Evolutionary conservation across 2,329 filamentous ascomycete genomes (phyloP).

Genomic region (Celoporthe dispersa): DNA sequence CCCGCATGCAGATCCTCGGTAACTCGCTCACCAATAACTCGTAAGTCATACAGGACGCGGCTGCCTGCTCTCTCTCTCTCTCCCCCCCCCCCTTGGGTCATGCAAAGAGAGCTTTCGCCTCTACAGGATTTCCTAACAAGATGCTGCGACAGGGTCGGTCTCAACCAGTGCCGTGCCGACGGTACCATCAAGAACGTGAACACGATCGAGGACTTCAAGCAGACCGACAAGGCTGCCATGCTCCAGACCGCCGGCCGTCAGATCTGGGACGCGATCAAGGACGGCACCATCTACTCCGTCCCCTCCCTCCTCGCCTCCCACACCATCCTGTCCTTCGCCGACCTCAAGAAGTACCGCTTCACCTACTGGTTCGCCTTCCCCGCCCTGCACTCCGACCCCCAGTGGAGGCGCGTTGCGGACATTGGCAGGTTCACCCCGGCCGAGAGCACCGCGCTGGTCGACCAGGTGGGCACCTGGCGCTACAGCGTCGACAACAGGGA

Average conservation of each 20-base stretch:
- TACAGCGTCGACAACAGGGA: constrained; percentile 82
- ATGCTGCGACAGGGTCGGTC: constrained; percentile 59
- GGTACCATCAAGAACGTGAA: constrained; percentile 96
- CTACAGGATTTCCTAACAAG: constrained; percentile 21
- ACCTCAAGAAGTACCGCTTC: constrained; percentile 96
- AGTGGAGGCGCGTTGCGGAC: constrained; percentile 70
- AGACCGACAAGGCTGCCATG: constrained; percentile 77
- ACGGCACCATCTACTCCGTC: constrained; percentile 94
- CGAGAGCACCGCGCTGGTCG: constrained; percentile 80
- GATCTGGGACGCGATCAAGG: constrained; percentile 96
- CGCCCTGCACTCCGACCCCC: constrained; percentile 84
- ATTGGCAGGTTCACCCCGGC: constrained; percentile 61
- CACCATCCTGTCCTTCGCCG: constrained; percentile 86
- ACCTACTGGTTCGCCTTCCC: constrained; percentile 99
- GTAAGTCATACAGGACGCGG: constrained; percentile 56
- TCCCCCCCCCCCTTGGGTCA: not conserved
- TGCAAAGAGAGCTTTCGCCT: not conserved
- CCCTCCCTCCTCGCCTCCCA: constrained; percentile 91
- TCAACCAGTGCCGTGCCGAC: constrained; percentile 79
- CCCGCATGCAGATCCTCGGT: constrained; percentile 87
- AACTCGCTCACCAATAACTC: constrained; percentile 82
- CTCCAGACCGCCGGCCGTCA: constrained; percentile 79
- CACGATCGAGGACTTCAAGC: constrained; percentile 90
- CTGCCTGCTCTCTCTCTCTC: not conserved
- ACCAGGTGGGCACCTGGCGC: constrained; percentile 84